phyloP scores from a whole-genome alignment of 1,284 basidiomycete genomes.

The Rugosomyces carneus region DNA sequence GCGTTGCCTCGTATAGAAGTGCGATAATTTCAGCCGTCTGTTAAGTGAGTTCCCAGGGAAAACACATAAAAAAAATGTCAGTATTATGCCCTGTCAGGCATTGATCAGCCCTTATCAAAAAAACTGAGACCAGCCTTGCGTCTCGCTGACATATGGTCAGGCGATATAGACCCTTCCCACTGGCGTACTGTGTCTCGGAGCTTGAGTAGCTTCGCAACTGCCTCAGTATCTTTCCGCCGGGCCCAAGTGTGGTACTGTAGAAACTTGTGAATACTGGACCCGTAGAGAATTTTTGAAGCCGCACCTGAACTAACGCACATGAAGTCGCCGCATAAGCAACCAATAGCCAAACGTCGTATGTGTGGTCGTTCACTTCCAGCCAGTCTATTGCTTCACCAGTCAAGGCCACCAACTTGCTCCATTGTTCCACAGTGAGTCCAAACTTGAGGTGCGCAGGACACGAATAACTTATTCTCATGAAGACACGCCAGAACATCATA shows the following conservation, averaged over 20 bases:
- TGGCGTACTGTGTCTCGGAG: slow-evolving; percentile 76
- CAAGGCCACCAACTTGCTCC: slow-evolving; percentile 67
- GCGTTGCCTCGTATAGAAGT: slow-evolving; percentile 86
- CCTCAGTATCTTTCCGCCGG: slow-evolving; percentile 69
- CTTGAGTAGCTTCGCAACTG: slow-evolving; percentile 70
- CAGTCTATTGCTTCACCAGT: slow-evolving; percentile 84
- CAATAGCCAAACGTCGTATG: slow-evolving; percentile 84
- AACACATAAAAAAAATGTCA: slow-evolving; percentile 12
- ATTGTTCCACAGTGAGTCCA: slow-evolving; percentile 72
- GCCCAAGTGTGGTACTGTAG: slow-evolving; percentile 88
- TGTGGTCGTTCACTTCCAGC: slow-evolving; percentile 75
- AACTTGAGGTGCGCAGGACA: slow-evolving; percentile 85
- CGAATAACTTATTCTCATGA: slow-evolving; percentile 90
- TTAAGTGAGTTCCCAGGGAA: slow-evolving; percentile 14
- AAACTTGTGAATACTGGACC: slow-evolving; percentile 13
- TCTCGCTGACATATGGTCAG: slow-evolving; percentile 88
- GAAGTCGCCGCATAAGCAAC: slow-evolving; percentile 87
- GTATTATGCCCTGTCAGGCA: slow-evolving; percentile 8
- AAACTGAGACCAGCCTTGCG: slow-evolving; percentile 61
- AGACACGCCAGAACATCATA: slow-evolving; percentile 90
- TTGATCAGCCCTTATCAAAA: slow-evolving; percentile 17
- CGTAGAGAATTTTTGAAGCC: slow-evolving; percentile 18
- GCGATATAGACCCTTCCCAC: slow-evolving; percentile 76
- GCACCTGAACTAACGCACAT: slow-evolving; percentile 84
- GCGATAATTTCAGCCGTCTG: slow-evolving; percentile 91